Evolutionary conservation across 805 yeast species (phyloP), one percentile per base, ranked within the genome.

Genomic region (Candida sakaeoensis): DNA sequence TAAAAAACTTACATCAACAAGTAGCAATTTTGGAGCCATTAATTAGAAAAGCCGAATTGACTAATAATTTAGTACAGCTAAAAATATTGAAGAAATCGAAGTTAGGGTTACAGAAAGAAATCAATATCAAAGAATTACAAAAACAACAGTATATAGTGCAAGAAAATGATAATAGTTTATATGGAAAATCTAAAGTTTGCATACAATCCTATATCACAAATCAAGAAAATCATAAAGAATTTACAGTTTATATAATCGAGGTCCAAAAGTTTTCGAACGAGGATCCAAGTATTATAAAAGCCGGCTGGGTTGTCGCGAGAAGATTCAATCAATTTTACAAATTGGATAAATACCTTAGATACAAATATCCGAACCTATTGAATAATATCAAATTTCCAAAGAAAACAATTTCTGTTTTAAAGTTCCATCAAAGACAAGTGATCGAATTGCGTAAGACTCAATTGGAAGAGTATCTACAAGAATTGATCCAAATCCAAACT

Each of bases 291-390:
- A 55, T 63, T 6, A 70, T 72, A 4, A 66, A 76, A 2, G 87
- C 90, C 0, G 84, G 87, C 0, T 91, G 97, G 97, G 79, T 86
- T 39, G 85, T 89, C n/a, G 91, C 95, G 0, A 65, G 96, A 49
- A 68, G 98, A 42, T 90, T 80, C 54, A 85, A 85, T 50, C 96
- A 91, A 54, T 90, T 90, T 57, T 80, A 72, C 59, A 76, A 74
- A 45, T 65, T 90, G 24, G 80, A 90, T 53, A 78, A 77, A 44
- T 79, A 84, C 45, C 61, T 90, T 48, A 76, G 71, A 41, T 57
- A 58, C 2, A 65, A 61, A 32, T 82, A 79, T 49, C 72, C 79
- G 0, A 65, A 61, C 33, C 14, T 23, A 18, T 79, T 82, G 2
- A 59, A 65, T 5, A 56, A 55, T 2, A 50, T 82, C 12, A 72